Evolutionary conservation across 192 early-diverging fungal genomes (phyloP), one percentile per base, ranked within the genome.

Genomic region (Anaeromyces robustus): DNA sequence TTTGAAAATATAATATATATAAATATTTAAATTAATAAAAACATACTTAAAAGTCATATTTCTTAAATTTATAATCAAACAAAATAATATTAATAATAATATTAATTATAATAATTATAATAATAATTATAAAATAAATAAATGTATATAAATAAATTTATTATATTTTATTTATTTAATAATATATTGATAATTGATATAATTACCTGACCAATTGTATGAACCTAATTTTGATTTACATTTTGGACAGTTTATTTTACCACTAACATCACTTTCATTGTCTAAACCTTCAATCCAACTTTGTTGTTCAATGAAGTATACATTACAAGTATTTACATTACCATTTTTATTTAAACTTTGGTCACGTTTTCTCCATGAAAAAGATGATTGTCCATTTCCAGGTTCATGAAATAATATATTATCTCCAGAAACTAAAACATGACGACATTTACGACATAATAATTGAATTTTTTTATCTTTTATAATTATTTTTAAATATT

Each of bases 301-400:
- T 87, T 93, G 90, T 19, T 93, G 92, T 83, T 95, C 94, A 77
- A 95, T 87, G 88, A 95, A 95, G 82, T 92, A 91, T 19, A 92
- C 92, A 17, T 91, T 91, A 83, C 94, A 95, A 30, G 81, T 86
- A 26, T 83, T 84, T 32, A 52, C 77, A 79, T 28, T 31, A 82
- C 78, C 80, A 86, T 41, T 81, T 79, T 59, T 34, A 77, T 87
- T 84, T 29, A 90, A 86, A 19, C 83, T 84, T 2, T 83, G 80
- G 78, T 90, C 89, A 22, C 94, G 91, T 81, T 94, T 95, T 43
- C 89, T 88, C 82, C 90, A 94, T 30, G 92, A 88, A 80, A 95
- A 95, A 2, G 91, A 88, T 1, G 83, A 82, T 81, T 95, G 92
- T 9, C 94, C 94, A 37, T 87, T 86, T 29, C 94, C 94, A 26